These are phyloP conservation scores for Microbotryomycetes sp. DNA, from an alignment of 1,284 basidiomycete genomes.

Conservation along the genomic window DNA sequence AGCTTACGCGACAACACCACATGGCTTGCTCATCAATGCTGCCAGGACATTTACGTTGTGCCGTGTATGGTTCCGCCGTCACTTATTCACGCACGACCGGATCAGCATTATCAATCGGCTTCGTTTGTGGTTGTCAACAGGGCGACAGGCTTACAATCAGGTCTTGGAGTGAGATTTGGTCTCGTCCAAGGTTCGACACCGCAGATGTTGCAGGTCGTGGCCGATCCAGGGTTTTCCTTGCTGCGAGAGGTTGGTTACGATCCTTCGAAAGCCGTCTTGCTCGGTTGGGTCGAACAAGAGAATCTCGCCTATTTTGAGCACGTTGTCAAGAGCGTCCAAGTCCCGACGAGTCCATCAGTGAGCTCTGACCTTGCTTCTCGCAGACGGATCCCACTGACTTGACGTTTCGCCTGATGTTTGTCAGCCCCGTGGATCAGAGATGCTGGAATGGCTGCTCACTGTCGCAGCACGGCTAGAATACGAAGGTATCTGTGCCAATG, in stretches of 20 bases:
- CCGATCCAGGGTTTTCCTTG: slow-evolving; percentile 28
- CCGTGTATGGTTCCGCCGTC: slow-evolving; percentile 16
- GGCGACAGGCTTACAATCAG: slow-evolving; percentile 21
- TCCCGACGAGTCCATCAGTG: slow-evolving; percentile 1
- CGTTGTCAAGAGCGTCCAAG: slow-evolving; percentile 13
- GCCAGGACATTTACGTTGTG: slow-evolving; percentile 31
- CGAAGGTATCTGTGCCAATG: slow-evolving; percentile 27
- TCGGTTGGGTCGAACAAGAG: slow-evolving; percentile 33
- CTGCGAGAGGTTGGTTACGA: slow-evolving; percentile 23
- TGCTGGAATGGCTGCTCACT: slow-evolving; percentile 23
- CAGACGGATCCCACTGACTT: neutral
- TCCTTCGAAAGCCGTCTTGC: slow-evolving; percentile 18
- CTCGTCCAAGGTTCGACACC: slow-evolving; percentile 3
- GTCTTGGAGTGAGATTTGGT: slow-evolving; percentile 26
- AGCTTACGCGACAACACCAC: neutral
- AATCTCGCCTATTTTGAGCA: slow-evolving; percentile 17
- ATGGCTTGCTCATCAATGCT: neutral
- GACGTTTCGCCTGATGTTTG: neutral
- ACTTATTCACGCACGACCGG: neutral
- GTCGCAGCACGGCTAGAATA: slow-evolving; percentile 23
- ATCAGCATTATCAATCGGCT: slow-evolving; percentile 16
- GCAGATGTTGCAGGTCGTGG: neutral
- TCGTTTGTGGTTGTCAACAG: slow-evolving; percentile 31
- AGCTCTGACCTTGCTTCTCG: neutral
- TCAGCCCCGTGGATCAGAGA: slow-evolving; percentile 18